Evolutionary conservation across 495 filamentous ascomycete species (phyloP).

Genomic region (Margaritispora aquatica): DNA sequence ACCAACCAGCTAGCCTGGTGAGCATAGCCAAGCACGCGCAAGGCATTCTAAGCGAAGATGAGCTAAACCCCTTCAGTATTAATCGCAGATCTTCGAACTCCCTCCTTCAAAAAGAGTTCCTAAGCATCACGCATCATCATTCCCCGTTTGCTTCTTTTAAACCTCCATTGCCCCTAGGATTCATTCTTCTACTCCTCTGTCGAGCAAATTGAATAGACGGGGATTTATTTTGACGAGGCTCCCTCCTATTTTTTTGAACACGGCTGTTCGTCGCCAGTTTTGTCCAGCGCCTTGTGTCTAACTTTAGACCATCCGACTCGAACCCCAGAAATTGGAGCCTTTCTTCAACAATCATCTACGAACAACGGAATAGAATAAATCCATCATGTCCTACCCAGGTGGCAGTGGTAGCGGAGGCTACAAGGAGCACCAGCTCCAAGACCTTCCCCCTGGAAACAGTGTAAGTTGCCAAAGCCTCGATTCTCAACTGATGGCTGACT

Average conservation of each 20-base stretch:
- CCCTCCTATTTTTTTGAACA: no score
- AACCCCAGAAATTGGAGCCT: background rate
- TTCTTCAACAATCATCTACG: background rate
- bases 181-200: background rate
- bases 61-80: background rate
- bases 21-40: background rate
- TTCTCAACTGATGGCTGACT: background rate
- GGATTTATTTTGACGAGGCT: no score
- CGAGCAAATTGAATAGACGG: no score
- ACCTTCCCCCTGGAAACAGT: slow-evolving; percentile 52
- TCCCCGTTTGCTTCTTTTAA: slow-evolving; percentile 1
- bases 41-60: background rate
- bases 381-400: slow-evolving; percentile 48
- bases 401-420: slow-evolving; percentile 45
- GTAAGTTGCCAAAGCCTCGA: slow-evolving; percentile 52
- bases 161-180: slow-evolving; percentile 6
- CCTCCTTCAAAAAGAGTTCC: background rate
- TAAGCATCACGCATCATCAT: background rate
- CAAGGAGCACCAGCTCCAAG: slow-evolving; percentile 59
- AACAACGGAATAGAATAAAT: background rate
- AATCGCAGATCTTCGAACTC: background rate
- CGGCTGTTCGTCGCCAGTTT: background rate
- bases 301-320: background rate
- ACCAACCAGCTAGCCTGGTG: no score
- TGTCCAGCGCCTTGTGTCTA: background rate